Evolutionary conservation across 202 grass and related monocot species (phyloP), one percentile per base, ranked within the genome.

Genomic region (Schoenoplectus triqueter): DNA sequence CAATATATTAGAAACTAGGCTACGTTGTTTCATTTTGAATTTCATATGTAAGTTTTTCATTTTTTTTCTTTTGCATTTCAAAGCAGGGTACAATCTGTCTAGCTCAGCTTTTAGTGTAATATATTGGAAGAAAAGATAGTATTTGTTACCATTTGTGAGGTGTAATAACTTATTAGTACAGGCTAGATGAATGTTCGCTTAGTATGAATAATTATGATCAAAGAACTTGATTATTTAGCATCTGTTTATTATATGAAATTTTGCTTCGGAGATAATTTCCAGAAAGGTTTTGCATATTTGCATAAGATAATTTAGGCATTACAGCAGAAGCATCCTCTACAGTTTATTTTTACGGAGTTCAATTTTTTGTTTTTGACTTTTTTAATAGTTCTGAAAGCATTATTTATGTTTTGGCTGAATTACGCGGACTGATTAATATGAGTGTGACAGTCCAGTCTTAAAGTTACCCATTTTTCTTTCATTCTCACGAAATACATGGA

Each of bases 1-100:
- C 55, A 59, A 68, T 70, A 56, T 83, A 83, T 66, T 83, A 68
- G 65, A 69, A 83, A 83, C 39, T 69, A 68, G 63, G 65, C 21
- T 51, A 52, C 22, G 45, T 54, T 42, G 7, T 52, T 68, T 83
- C 44, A 68, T 69, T 83, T 66, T 69, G 69, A 31, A 45, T 31
- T 66, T 82, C n/a, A 39, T 57, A 51, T 83, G 13, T 57, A 42
- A 66, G 80, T 66, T 20, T 39, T 50, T 82, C n/a, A 13, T 64
- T 67, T 52, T 18, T 69, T 57, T 83, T 40, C 13, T 69, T 83
- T 69, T 59, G 65, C 20, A 54, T 22, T 55, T 54, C 11, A 83
- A 55, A 68, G 64, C 14, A 65, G 54, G 81, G 49, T 82, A 39
- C 20, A 70, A 54, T 83, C 4, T 69, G 47, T 70, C 15, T 83